Percentiles rank a stretch among this genome's conserved stretches.
Conservation (phyloP, 2,329 filamentous ascomycete genomes). For the Cladosporium sp. region DNA sequence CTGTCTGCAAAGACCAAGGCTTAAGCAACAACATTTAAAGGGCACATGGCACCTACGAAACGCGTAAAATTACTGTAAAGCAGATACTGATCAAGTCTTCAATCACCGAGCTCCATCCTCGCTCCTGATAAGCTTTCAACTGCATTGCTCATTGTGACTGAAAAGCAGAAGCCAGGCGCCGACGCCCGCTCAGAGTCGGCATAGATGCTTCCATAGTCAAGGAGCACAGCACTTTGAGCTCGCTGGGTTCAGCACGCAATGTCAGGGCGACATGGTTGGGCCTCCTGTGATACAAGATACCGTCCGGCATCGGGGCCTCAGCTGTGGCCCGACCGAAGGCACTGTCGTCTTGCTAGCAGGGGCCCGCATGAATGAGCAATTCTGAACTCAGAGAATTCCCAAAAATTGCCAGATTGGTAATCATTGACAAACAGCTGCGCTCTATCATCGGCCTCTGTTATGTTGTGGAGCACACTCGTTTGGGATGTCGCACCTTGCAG, state of each 20-base stretch:
- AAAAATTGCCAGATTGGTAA: constrained; percentile 67
- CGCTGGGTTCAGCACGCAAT: too few relatives aligned
- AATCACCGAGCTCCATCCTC: neutral
- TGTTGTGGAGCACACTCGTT: constrained; percentile 55
- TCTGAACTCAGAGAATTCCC: too few relatives aligned
- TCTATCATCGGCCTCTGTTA: constrained; percentile 52
- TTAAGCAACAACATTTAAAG: neutral
- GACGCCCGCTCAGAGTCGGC: too few relatives aligned
- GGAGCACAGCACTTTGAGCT: too few relatives aligned
- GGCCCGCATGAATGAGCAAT: too few relatives aligned
- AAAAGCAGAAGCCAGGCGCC: too few relatives aligned
- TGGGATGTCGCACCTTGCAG: constrained; percentile 60
- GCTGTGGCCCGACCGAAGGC: constrained; percentile 66
- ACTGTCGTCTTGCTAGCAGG: constrained; percentile 52
- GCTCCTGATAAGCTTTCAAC: neutral
- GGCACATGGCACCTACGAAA: neutral
- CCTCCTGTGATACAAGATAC: constrained; percentile 63
- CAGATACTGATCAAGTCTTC: neutral
- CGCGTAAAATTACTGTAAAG: neutral
- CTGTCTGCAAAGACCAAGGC: neutral
- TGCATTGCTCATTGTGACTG: too few relatives aligned
- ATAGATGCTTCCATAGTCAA: too few relatives aligned
- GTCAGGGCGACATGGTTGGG: too few relatives aligned
- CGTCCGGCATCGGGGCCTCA: constrained; percentile 69
- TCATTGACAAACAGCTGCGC: constrained; percentile 72